phyloP scores from a whole-genome alignment of 2,329 filamentous ascomycete species.

The Colletotrichum godetiae region DNA sequence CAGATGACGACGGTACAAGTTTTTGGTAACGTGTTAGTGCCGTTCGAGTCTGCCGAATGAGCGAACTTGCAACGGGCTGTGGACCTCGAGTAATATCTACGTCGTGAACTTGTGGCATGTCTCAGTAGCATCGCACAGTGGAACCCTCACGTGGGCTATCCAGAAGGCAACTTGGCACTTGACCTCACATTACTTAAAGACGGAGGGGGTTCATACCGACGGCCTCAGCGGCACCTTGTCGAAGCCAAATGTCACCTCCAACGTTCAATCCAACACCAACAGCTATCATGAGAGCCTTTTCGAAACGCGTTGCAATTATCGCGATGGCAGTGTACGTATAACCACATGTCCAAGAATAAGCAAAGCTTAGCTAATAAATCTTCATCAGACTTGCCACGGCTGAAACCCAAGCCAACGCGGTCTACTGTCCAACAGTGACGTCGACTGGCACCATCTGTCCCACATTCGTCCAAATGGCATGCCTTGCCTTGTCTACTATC shows the following conservation, averaged over 20 bases:
- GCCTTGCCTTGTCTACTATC: conserved; percentile 37
- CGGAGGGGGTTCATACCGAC: neutral
- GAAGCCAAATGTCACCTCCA: neutral
- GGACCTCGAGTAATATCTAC: neutral
- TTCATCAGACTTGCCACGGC: neutral
- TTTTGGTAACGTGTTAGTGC: neutral
- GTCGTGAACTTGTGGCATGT: neutral
- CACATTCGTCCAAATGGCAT: conserved; percentile 32
- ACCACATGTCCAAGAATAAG: too few species aligned
- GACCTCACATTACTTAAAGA: neutral
- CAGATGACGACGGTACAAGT: neutral
- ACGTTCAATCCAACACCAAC: neutral
- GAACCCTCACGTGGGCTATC: neutral
- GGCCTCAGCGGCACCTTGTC: neutral
- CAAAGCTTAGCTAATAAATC: neutral
- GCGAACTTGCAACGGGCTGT: neutral
- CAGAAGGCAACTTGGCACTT: neutral
- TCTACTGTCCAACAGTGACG: conserved; percentile 39
- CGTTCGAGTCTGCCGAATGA: neutral
- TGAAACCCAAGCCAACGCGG: neutral
- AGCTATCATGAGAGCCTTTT: neutral
- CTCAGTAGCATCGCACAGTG: neutral
- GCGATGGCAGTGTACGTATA: neutral
- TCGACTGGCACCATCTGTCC: conserved; percentile 31
- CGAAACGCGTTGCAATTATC: neutral